These are phyloP conservation scores for Brassica rapa DNA, from an alignment of 345 rosid species.

Conservation along the genomic window DNA sequence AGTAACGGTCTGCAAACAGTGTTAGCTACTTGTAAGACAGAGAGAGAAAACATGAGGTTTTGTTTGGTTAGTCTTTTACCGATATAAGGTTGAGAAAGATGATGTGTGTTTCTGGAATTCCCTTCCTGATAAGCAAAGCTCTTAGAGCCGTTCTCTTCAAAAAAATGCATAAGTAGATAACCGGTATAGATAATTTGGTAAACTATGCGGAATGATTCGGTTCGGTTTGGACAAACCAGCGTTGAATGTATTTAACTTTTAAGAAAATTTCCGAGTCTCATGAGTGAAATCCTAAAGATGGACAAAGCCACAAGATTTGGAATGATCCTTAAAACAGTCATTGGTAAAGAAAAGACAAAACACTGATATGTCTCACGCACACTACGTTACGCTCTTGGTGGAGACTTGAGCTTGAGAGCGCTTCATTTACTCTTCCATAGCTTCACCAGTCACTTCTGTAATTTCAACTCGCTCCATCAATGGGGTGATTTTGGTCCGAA, in stretches of 20 bases:
- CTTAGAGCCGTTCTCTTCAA: conserved; percentile 77
- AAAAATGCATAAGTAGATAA: neutral
- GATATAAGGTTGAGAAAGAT: conserved; percentile 92
- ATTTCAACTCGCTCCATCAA: conserved; percentile 56
- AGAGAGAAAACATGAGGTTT: neutral
- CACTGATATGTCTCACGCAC: neutral
- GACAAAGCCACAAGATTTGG: conserved; percentile 10
- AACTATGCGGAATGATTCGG: neutral
- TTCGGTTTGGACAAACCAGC: neutral
- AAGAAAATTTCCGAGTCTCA: neutral
- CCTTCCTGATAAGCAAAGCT: conserved; percentile 81
- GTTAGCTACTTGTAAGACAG: neutral
- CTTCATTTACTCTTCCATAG: conserved; percentile 67
- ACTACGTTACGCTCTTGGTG: neutral
- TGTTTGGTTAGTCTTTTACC: conserved; percentile 45
- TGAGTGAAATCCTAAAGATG: conserved; percentile 3
- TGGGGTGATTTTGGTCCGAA: conserved; percentile 64
- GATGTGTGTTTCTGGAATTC: conserved; percentile 76
- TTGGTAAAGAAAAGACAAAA: conserved; percentile 1
- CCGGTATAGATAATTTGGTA: neutral
- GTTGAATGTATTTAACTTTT: neutral
- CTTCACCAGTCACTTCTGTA: conserved; percentile 55
- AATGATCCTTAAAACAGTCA: conserved; percentile 25
- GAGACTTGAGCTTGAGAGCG: neutral
- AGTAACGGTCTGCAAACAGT: no score